Base-by-base conservation (phyloP, 2,329 filamentous ascomycete genomes). In the Neopestalotiopsis sp. region DNA sequence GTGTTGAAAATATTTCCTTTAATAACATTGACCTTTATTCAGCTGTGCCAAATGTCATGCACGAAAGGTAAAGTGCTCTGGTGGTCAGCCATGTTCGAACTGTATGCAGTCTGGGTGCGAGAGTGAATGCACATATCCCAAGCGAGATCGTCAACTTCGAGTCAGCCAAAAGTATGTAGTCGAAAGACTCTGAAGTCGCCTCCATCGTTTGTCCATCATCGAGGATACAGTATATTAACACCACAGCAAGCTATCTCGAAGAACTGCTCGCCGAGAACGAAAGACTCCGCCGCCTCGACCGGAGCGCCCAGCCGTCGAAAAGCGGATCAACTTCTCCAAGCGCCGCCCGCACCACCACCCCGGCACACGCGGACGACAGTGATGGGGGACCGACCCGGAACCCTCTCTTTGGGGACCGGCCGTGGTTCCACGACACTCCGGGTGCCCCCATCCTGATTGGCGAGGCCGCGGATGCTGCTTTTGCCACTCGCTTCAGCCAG, bases 401-500 rank as follows among this genome's bases (percentile, higher is more conserved):
- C 70, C 40, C 74, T 38, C 28, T 73, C 24, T 68, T 75, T 20
- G 74, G 73, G 5, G 71, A 75, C 12, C 70, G 72, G 5, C 78
- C 79, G 4, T 81, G 79, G 79, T 81, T 81, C 71, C 76, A 78
- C 70, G 77, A 75, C 62, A 74, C 78, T 14, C 75, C 77, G 28
- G 66, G 78, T 40, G 79, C 77, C 2, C 79, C 79, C 1, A 76
- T 80, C 14, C 70, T 80, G 20, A 77, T 81, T 42, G 78, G 77
- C n/a, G 79, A 81, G 65, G 78, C 78, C 0, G 79, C 79, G 14
- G 79, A 81, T 53, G 74, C 76, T 12, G 78, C 79, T 13, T 81
- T 81, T 49, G 79, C 79, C 1, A 80, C 79, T 0, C 79, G 79
- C 1, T 78, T 81, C 62, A 72, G 79, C 6, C 79, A 81, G 70